These are phyloP conservation scores for Pseudogymnoascus sp. DNA, from an alignment of 2,329 filamentous ascomycete genomes.

Conservation along the genomic window DNA sequence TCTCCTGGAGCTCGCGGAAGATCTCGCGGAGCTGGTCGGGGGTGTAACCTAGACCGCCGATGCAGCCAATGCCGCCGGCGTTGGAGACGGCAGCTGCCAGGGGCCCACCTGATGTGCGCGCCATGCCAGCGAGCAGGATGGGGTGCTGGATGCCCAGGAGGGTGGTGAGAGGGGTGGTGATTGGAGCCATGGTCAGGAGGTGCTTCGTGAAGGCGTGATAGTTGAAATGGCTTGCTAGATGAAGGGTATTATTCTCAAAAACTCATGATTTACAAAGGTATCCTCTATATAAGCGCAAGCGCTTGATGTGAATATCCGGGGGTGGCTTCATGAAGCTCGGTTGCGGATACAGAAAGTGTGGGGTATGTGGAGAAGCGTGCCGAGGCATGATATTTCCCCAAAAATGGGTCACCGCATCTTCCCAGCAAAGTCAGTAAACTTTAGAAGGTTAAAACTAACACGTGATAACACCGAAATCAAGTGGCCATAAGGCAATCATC, in stretches of 20 bases:
- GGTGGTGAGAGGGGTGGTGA: conserved; percentile 70
- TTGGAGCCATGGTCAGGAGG: conserved; percentile 33
- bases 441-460: neutral
- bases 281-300: neutral
- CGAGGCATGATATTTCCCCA: conserved; percentile 22
- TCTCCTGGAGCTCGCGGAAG: conserved; percentile 77
- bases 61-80: conserved; percentile 68
- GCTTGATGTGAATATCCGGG: conserved; percentile 2
- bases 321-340: conserved; percentile 5
- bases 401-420: conserved; percentile 17
- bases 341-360: conserved; percentile 11
- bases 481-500: neutral
- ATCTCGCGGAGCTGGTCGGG: conserved; percentile 70
- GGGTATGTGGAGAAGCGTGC: conserved; percentile 8
- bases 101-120: conserved; percentile 68
- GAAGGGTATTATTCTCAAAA: conserved; percentile 3
- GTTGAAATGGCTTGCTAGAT: neutral
- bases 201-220: neutral
- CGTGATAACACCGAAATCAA: neutral
- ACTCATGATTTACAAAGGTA: neutral
- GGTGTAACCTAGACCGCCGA: conserved; percentile 66
- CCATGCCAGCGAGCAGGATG: conserved; percentile 91
- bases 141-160: conserved; percentile 83
- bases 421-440: neutral
- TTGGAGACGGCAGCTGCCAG: conserved; percentile 80